Conservation (phyloP, 306 rosid species). For the Pterocarpus macrocarpus region DNA sequence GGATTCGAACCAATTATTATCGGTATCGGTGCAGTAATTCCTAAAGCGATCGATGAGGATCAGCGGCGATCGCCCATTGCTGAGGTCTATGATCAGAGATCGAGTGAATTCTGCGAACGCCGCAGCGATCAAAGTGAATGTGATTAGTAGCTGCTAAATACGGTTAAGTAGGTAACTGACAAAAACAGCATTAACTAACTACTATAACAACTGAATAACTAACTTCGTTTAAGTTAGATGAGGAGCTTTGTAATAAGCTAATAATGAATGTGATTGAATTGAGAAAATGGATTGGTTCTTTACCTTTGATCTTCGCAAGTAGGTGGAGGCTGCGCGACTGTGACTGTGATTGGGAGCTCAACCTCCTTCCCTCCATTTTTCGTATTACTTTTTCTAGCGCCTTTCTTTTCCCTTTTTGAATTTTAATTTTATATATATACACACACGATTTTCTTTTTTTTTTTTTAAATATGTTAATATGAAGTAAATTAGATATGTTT, state of each 20-base stretch:
- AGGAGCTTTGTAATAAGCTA: too few relatives aligned
- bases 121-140: background rate
- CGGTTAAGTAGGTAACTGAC: too few relatives aligned
- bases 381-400: background rate
- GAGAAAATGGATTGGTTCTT: background rate
- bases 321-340: constrained; percentile 43
- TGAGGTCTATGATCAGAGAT: constrained; percentile 60
- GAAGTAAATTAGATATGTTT: too few relatives aligned
- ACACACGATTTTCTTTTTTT: too few relatives aligned
- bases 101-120: constrained; percentile 68
- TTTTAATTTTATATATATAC: background rate
- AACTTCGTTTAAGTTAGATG: too few relatives aligned
- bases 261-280: background rate
- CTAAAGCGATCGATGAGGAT: constrained; percentile 74
- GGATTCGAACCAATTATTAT: constrained; percentile 63
- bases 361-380: constrained; percentile 74
- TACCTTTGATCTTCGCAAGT: constrained; percentile 71
- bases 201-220: background rate
- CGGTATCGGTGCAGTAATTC: constrained; percentile 62
- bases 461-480: too few relatives aligned
- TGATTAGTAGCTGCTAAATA: too few relatives aligned
- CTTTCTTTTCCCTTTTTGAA: background rate
- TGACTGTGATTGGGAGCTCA: constrained; percentile 45
- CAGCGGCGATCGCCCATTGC: constrained; percentile 64
- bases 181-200: background rate